Conservation (phyloP, 306 rosid genomes). For the Pterocarpus santalinus region DNA sequence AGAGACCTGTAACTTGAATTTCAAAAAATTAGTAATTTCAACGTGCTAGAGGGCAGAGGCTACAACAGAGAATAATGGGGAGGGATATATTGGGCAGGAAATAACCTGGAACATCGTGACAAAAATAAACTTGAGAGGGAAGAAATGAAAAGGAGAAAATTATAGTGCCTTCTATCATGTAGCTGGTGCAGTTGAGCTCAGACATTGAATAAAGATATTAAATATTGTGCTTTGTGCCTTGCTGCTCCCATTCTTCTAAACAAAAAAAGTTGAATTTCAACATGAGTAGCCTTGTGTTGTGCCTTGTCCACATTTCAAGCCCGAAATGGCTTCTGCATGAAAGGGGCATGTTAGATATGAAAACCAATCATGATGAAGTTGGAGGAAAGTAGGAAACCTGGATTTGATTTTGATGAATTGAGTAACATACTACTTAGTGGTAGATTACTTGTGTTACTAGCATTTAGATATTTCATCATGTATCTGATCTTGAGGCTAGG, state of each 20-base stretch:
- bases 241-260: too few species aligned
- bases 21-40: too few species aligned
- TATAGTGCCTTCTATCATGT: not conserved
- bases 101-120: not conserved
- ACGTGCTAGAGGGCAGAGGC: too few species aligned
- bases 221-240: too few species aligned
- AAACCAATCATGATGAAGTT: constrained; percentile 1
- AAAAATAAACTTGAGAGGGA: too few species aligned
- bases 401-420: constrained; percentile 44
- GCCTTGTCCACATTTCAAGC: not conserved
- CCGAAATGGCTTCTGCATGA: not conserved
- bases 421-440: constrained; percentile 21
- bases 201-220: not conserved
- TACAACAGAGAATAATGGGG: not conserved
- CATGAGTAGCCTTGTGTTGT: too few species aligned
- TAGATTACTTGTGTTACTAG: constrained; percentile 23
- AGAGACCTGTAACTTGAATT: too few species aligned
- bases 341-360: not conserved
- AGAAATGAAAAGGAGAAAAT: not conserved
- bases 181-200: not conserved
- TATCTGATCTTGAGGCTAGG: constrained; percentile 23
- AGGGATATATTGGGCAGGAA: not conserved
- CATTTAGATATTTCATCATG: constrained; percentile 31
- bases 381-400: constrained; percentile 39
- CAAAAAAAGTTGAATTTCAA: too few species aligned